A percentile compares a stretch with the other conserved stretches of the same genome.
Conservation (phyloP, 1,284 basidiomycete species). For the Trametes hirsuta region DNA sequence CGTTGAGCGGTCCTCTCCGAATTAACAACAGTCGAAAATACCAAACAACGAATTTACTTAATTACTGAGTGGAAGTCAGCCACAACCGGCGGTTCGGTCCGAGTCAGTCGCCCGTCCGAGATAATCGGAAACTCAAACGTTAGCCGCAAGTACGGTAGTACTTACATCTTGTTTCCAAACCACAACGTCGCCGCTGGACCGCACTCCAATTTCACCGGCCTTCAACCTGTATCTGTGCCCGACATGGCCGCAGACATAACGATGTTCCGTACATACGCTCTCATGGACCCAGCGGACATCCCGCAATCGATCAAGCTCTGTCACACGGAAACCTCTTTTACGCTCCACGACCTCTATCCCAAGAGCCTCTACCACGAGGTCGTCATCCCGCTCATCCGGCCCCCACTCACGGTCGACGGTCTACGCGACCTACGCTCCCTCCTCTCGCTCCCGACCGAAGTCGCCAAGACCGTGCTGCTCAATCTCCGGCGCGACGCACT, state of each 20-base stretch:
- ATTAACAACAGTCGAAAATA: no score
- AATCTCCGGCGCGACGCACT: constrained; percentile 58
- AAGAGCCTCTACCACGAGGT: constrained; percentile 89
- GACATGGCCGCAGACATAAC: constrained; percentile 35
- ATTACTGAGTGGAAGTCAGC: background rate
- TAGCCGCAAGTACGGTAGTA: background rate
- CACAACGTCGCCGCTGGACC: background rate
- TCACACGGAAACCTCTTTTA: constrained; percentile 63
- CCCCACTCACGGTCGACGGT: constrained; percentile 39
- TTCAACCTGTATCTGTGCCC: no score
- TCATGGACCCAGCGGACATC: constrained; percentile 50
- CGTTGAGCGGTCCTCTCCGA: no score
- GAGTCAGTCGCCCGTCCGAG: background rate
- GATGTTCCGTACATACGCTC: constrained; percentile 49
- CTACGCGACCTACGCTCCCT: constrained; percentile 65
- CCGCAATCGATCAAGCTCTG: constrained; percentile 66
- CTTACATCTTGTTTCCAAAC: background rate
- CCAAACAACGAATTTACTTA: no score
- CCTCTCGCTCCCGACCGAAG: constrained; percentile 60
- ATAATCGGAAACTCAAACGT: background rate
- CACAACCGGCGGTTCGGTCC: background rate
- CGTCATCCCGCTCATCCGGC: constrained; percentile 62
- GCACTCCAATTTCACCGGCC: no score
- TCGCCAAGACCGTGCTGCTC: constrained; percentile 52
- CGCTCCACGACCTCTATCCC: constrained; percentile 85